A percentile compares a stretch with the other conserved stretches of the same genome.
phyloP scores from a whole-genome alignment of 306 rosid species.

The Potentilla sterilis region DNA sequence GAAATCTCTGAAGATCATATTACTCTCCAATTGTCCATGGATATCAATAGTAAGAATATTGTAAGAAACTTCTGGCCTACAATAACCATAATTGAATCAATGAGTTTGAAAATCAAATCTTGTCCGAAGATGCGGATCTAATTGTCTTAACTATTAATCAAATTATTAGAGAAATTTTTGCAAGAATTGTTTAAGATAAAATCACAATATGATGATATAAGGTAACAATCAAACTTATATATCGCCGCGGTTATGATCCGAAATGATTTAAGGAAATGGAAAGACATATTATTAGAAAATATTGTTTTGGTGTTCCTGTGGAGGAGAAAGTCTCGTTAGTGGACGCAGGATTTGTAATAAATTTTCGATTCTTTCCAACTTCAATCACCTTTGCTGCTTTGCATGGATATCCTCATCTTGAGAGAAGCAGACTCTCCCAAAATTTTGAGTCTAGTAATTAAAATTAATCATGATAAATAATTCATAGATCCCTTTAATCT shows the following conservation, averaged over 20 bases:
- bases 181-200: not conserved
- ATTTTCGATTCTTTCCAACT: not conserved
- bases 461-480: not conserved
- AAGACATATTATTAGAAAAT: not conserved
- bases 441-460: not conserved
- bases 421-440: not conserved
- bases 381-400: not conserved
- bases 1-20: not conserved
- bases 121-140: not conserved
- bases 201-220: not conserved
- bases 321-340: not conserved
- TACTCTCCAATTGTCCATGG: not conserved
- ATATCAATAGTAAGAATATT: not conserved
- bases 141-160: not conserved
- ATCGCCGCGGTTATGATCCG: not conserved
- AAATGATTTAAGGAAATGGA: not conserved
- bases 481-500: not conserved
- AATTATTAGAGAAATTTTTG: not conserved
- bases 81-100: not conserved
- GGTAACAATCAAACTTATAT: not conserved
- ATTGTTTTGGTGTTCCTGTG: not conserved
- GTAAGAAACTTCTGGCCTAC: not conserved
- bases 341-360: not conserved
- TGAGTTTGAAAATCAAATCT: not conserved
- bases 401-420: not conserved